Evolutionary conservation across 345 rosid species (phyloP).

Genomic region (Eucalyptus rudis): DNA sequence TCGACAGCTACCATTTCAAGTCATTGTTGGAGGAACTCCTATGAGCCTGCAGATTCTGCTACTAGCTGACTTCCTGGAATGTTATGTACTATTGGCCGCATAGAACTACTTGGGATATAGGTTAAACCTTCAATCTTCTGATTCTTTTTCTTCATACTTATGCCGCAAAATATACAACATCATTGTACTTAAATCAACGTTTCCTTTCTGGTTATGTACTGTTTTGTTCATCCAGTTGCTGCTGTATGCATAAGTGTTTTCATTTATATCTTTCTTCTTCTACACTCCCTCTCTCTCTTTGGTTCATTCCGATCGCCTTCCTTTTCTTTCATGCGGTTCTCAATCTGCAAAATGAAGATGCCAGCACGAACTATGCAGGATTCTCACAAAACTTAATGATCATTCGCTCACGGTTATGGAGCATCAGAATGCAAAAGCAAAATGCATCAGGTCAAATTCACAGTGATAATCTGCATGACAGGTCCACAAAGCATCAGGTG

Average conservation of each 20-base stretch:
- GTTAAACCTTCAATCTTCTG: not conserved
- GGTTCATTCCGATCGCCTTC: not conserved
- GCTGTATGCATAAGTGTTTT: not conserved
- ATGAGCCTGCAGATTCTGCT: not conserved
- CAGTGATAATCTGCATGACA: not conserved
- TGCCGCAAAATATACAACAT: not conserved
- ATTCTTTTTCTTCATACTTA: not conserved
- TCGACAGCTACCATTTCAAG: constrained; percentile 40
- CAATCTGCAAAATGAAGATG: not conserved
- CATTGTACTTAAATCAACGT: not conserved
- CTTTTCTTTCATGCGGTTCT: not conserved
- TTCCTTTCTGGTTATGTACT: not conserved
- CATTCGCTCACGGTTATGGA: not conserved
- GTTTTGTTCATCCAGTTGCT: not conserved
- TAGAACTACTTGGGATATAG: not conserved
- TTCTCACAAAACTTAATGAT: not conserved
- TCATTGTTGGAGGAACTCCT: constrained; percentile 39
- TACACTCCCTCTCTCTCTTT: not conserved
- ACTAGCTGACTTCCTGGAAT: not conserved
- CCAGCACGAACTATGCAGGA: not conserved
- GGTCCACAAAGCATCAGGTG: not conserved
- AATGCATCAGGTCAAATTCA: not conserved
- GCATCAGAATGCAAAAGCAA: not conserved
- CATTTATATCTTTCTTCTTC: not conserved
- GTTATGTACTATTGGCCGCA: not conserved